phyloP scores from a whole-genome alignment of 2,329 filamentous ascomycete species.

The Xylariaceae sp. region DNA sequence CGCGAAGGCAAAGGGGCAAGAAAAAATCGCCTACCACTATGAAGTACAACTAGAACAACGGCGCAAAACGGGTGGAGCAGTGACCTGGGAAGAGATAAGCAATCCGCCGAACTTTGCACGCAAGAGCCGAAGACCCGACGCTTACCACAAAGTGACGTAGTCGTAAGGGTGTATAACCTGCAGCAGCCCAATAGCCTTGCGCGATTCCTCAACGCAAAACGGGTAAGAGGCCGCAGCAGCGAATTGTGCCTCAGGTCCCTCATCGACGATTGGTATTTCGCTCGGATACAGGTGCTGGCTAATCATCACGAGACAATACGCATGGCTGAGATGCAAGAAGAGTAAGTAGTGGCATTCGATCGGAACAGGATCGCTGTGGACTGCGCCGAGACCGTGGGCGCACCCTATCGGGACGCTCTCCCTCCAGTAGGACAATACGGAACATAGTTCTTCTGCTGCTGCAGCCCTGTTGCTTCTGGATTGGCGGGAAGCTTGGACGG shows the following conservation, averaged over 20 bases:
- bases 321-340: background rate
- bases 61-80: background rate
- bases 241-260: background rate
- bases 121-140: too few relatives aligned
- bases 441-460: background rate
- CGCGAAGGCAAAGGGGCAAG: too few relatives aligned
- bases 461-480: background rate
- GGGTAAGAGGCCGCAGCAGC: background rate
- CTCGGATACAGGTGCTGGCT: background rate
- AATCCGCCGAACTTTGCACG: too few relatives aligned
- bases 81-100: background rate
- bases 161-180: background rate
- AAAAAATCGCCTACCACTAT: background rate
- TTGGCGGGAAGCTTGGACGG: background rate
- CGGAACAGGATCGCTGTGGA: background rate
- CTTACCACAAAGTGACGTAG: background rate
- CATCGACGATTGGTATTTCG: background rate
- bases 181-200: background rate
- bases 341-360: background rate
- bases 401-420: background rate
- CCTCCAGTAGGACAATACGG: background rate
- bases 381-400: background rate
- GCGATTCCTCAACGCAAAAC: background rate
- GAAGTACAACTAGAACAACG: background rate
- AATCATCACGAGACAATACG: background rate